Conservation (phyloP, 768 basidiomycete genomes). For the Mycena crocata region DNA sequence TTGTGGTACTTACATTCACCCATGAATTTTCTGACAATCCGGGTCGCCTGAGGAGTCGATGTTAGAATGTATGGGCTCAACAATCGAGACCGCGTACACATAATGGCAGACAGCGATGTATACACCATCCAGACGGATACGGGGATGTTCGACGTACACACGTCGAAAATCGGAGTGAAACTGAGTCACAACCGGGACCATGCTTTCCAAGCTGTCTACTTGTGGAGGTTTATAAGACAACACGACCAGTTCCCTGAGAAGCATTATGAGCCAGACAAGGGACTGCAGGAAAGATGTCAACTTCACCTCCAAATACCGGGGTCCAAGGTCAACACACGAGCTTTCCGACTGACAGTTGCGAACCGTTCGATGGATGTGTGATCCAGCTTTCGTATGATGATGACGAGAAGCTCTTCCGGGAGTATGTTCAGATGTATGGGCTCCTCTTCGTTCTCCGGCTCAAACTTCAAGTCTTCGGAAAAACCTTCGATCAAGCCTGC, state of each 20-base stretch:
- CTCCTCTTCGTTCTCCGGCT: constrained; percentile 75
- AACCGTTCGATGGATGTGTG: constrained; percentile 81
- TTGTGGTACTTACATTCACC: constrained; percentile 73
- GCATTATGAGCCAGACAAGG: constrained; percentile 2
- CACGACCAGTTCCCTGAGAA: constrained; percentile 70
- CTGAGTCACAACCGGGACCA: constrained; percentile 61
- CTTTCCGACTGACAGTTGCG: constrained; percentile 77
- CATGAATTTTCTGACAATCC: constrained; percentile 88
- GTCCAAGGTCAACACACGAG: constrained; percentile 78
- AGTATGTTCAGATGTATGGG: constrained; percentile 66
- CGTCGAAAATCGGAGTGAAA: constrained; percentile 78
- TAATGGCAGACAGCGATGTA: constrained; percentile 95
- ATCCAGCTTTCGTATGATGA: constrained; percentile 76
- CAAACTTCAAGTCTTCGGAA: constrained; percentile 64
- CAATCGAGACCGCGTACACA: constrained; percentile 58
- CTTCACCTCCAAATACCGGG: constrained; percentile 86
- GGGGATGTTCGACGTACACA: constrained; percentile 85
- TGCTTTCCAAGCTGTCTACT: constrained; percentile 62
- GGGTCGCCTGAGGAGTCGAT: constrained; percentile 59
- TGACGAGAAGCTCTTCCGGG: constrained; percentile 82
- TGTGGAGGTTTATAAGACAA: constrained; percentile 82
- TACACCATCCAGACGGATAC: constrained; percentile 87
- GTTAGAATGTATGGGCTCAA: constrained; percentile 18
- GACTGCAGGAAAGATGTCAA: constrained; percentile 33
- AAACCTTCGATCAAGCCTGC: constrained; percentile 62